Percentiles rank a stretch among this genome's conserved stretches.
Conservation (phyloP, 108 stramenopile genomes). For the Conticribra guillardii region DNA sequence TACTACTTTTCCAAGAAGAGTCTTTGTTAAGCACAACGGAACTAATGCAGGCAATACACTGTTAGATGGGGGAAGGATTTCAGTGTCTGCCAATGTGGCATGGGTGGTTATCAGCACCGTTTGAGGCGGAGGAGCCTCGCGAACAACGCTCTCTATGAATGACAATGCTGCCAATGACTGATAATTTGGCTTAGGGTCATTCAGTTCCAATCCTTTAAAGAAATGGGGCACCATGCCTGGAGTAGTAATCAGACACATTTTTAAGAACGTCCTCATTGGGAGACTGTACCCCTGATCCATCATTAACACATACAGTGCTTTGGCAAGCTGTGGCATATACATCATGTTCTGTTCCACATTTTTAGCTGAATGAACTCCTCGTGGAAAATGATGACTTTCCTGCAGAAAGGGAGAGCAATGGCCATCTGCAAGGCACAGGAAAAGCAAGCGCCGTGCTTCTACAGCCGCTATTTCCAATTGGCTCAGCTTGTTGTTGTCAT, state of each 20-base stretch:
- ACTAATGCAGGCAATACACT: constrained; percentile 39
- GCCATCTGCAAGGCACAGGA: constrained; percentile 59
- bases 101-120: neutral
- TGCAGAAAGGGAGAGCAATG: constrained; percentile 60
- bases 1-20: constrained; percentile 56
- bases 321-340: constrained; percentile 36
- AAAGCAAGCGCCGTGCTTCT: constrained; percentile 67
- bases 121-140: constrained; percentile 48
- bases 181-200: constrained; percentile 65
- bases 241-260: constrained; percentile 44
- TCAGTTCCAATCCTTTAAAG: constrained; percentile 54
- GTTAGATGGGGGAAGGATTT: constrained; percentile 1
- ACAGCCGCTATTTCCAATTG: constrained; percentile 38
- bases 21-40: constrained; percentile 57
- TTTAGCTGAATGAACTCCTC: neutral
- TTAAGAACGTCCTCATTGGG: constrained; percentile 49
- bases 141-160: constrained; percentile 56
- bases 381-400: constrained; percentile 4
- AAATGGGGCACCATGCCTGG: constrained; percentile 59
- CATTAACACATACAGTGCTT: constrained; percentile 47
- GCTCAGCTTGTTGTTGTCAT: constrained; percentile 12
- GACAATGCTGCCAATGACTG: constrained; percentile 52
- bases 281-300: constrained; percentile 31
- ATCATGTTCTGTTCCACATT: constrained; percentile 20
- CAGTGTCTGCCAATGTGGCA: no score